phyloP scores from a whole-genome alignment of 805 yeast species.

The Metschnikowia picachoensis region DNA sequence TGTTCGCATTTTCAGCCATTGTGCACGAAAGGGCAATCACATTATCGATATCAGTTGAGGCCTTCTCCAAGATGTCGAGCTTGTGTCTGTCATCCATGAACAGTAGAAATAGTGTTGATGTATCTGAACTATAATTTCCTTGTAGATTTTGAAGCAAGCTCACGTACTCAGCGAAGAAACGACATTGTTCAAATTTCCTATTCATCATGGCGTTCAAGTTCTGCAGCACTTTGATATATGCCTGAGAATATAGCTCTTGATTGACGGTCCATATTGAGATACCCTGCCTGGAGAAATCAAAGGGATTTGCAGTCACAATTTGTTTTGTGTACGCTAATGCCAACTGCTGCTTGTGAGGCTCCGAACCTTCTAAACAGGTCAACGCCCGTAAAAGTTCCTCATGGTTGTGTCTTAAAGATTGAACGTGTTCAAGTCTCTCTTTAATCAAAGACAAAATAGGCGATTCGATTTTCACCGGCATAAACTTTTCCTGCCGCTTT shows the following conservation, averaged over 20 bases:
- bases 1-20: background rate
- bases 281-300: slow-evolving; percentile 34
- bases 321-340: slow-evolving; percentile 28
- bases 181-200: slow-evolving; percentile 23
- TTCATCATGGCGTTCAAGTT: slow-evolving; percentile 24
- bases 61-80: slow-evolving; percentile 27
- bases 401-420: slow-evolving; percentile 50
- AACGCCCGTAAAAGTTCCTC: slow-evolving; percentile 42
- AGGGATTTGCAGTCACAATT: slow-evolving; percentile 25
- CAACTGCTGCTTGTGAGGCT: slow-evolving; percentile 18
- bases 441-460: slow-evolving; percentile 30
- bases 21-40: slow-evolving; percentile 4
- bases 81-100: slow-evolving; percentile 37
- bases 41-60: slow-evolving; percentile 24
- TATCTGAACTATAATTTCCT: slow-evolving; percentile 3
- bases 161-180: slow-evolving; percentile 26
- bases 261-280: slow-evolving; percentile 26
- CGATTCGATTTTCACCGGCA: slow-evolving; percentile 57
- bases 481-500: slow-evolving; percentile 66
- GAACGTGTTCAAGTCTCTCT: slow-evolving; percentile 42
- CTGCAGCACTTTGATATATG: slow-evolving; percentile 21
- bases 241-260: slow-evolving; percentile 24
- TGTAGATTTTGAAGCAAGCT: slow-evolving; percentile 24
- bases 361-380: slow-evolving; percentile 17
- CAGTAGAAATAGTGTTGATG: slow-evolving; percentile 11